Evolutionary conservation across 345 rosid species (phyloP), one percentile per base, ranked within the genome.

Genomic region (Raphanus sativus): DNA sequence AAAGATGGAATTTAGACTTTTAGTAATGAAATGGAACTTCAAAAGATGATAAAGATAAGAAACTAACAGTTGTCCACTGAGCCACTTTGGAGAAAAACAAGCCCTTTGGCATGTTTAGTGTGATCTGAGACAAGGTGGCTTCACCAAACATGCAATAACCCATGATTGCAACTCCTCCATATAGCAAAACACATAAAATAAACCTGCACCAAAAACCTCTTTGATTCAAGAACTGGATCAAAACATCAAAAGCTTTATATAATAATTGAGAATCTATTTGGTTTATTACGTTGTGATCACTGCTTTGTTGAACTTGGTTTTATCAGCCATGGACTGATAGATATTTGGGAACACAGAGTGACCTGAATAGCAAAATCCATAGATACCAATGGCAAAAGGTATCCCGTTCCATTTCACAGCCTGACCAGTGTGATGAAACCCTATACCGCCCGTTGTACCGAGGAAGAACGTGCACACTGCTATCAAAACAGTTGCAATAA

Each of bases 321-420:
- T 94, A 79, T 92, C 93, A 63, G 97, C 98, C 98, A 94, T 94
- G 34, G 98, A 90, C 60, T 94, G 98, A 77, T 94, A 92, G 69
- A 94, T 90, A 73, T 94, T 94, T 16, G 98, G 97, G 74, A 94
- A 88, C 64, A 94, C 97, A 26, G 98, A 86, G 69, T 94, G 98
- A 10, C 92, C 97, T 25, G 97, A 83, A 33, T 70, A 87, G 79
- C 97, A 90, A 81, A 94, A 94, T 24, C 95, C 95, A 34, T 87
- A 88, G 3, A 92, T 89, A 76, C 98, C 98, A 79, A 89, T 79
- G 1, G 89, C 93, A 87, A 92, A 86, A 5, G 98, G 98, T 82
- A 94, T 77, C 28, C 96, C 97, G 58, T 83, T 88, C 93, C 89
- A 87, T 38, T 90, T 94, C 72, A 90, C 91, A 38, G 83, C 60